phyloP scores from a whole-genome alignment of 257 asterid genomes.

The Nicotiana tomentosiformis region DNA sequence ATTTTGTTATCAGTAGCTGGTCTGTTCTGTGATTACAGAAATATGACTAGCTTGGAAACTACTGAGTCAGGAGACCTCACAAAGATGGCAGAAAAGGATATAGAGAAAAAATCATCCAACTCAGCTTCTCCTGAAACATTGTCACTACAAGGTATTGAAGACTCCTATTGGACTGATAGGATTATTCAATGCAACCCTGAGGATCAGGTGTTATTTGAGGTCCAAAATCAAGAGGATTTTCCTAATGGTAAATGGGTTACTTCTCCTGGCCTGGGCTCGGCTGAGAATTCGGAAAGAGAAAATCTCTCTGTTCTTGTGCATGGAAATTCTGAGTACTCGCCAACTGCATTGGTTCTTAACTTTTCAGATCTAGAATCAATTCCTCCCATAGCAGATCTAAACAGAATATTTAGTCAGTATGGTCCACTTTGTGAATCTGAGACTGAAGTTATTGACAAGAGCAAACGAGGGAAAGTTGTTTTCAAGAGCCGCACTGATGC shows the following conservation, averaged over 20 bases:
- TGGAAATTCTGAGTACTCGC: slow-evolving; percentile 30
- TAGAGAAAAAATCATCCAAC: slow-evolving; percentile 13
- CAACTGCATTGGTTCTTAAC: slow-evolving; percentile 51
- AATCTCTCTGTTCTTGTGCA: slow-evolving; percentile 6
- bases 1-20: slow-evolving; percentile 24
- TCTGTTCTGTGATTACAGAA: slow-evolving; percentile 45
- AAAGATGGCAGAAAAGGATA: slow-evolving; percentile 2
- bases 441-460: slow-evolving; percentile 44
- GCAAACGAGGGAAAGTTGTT: slow-evolving; percentile 56
- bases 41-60: slow-evolving; percentile 27
- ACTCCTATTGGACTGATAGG: slow-evolving; percentile 66
- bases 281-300: slow-evolving; percentile 17
- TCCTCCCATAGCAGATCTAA: slow-evolving; percentile 46
- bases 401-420: slow-evolving; percentile 46
- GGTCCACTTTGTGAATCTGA: slow-evolving; percentile 57
- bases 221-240: slow-evolving; percentile 11
- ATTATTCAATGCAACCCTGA: slow-evolving; percentile 33
- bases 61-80: background rate
- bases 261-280: background rate
- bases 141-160: slow-evolving; percentile 36
- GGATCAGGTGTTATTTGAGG: slow-evolving; percentile 29
- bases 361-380: slow-evolving; percentile 47
- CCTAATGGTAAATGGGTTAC: slow-evolving; percentile 17
- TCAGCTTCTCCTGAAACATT: slow-evolving; percentile 17
- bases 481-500: slow-evolving; percentile 59